Percentiles rank a stretch among this genome's conserved stretches.
These are phyloP conservation scores for Dipodascus geniculatus DNA, from an alignment of 805 yeast species.

Conservation along the genomic window DNA sequence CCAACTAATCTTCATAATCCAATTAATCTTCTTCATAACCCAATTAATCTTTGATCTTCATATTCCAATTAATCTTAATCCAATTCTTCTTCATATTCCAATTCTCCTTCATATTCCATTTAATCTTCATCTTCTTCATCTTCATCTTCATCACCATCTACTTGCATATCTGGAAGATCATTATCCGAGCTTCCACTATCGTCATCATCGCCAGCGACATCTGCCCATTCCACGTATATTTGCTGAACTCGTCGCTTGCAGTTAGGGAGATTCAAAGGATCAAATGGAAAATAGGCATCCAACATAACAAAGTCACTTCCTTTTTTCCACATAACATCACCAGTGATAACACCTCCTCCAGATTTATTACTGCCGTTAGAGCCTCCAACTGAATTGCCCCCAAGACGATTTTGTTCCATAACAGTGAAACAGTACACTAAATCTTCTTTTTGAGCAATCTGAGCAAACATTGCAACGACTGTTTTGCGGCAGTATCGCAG, in stretches of 20 bases:
- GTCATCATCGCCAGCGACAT: conserved; percentile 45
- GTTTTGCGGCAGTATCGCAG: conserved; percentile 87
- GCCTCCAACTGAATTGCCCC: conserved; percentile 22
- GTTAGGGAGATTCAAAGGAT: conserved; percentile 66
- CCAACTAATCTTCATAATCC: not conserved
- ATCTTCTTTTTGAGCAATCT: conserved; percentile 78
- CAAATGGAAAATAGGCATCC: conserved; percentile 95
- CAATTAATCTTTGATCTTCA: not conserved
- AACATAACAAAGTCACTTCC: conserved; percentile 34
- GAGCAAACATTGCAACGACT: conserved; percentile 87
- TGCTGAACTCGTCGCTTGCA: conserved; percentile 44
- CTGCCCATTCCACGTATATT: conserved; percentile 74
- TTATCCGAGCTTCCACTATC: conserved; percentile 35
- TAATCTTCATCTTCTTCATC: conserved; percentile 23
- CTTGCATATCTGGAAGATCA: conserved; percentile 19
- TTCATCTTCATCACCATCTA: conserved; percentile 15
- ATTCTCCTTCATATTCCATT: conserved; percentile 1
- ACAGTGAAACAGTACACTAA: conserved; percentile 89
- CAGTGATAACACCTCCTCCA: conserved; percentile 21
- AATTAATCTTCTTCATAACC: conserved; percentile 18
- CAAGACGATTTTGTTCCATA: conserved; percentile 79
- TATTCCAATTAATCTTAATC: conserved; percentile 18
- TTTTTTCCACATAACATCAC: conserved; percentile 10
- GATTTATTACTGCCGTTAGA: conserved; percentile 16
- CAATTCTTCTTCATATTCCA: not conserved